Conservation (phyloP, 2,329 filamentous ascomycete genomes). For the Fusarium sp. region DNA sequence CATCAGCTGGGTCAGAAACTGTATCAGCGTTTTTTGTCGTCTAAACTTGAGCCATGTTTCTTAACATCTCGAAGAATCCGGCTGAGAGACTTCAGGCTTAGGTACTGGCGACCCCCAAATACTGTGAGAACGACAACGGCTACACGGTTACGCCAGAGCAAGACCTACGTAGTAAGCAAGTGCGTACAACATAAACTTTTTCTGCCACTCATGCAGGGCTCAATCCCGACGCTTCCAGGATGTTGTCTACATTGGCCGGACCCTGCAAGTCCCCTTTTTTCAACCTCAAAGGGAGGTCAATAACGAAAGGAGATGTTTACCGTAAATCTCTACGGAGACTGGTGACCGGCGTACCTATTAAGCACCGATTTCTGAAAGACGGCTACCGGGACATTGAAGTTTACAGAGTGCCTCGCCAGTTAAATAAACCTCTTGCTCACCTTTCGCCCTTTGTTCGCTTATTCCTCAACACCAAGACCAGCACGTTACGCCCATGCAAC, state of each 20-base stretch:
- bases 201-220: slow-evolving; percentile 39
- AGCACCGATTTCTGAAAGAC: not conserved
- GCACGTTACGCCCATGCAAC: slow-evolving; percentile 3
- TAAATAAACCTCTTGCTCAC: slow-evolving; percentile 13
- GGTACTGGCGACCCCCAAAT: slow-evolving; percentile 19
- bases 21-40: too few species aligned
- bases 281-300: slow-evolving; percentile 11
- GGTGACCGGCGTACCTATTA: not conserved
- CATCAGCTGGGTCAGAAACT: too few species aligned
- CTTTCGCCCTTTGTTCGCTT: slow-evolving; percentile 12
- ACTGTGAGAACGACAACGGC: slow-evolving; percentile 5
- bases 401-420: not conserved
- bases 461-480: slow-evolving; percentile 9
- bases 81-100: slow-evolving; percentile 14
- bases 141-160: slow-evolving; percentile 18
- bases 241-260: slow-evolving; percentile 20
- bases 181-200: slow-evolving; percentile 24
- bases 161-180: slow-evolving; percentile 21
- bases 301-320: slow-evolving; percentile 1
- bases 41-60: too few species aligned
- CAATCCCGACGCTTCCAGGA: slow-evolving; percentile 26
- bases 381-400: not conserved
- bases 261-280: slow-evolving; percentile 37
- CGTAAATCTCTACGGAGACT: slow-evolving; percentile 9
- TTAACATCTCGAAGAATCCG: not conserved